Base-by-base conservation (phyloP, 495 filamentous ascomycete species). In the Aspergillus steynii region DNA sequence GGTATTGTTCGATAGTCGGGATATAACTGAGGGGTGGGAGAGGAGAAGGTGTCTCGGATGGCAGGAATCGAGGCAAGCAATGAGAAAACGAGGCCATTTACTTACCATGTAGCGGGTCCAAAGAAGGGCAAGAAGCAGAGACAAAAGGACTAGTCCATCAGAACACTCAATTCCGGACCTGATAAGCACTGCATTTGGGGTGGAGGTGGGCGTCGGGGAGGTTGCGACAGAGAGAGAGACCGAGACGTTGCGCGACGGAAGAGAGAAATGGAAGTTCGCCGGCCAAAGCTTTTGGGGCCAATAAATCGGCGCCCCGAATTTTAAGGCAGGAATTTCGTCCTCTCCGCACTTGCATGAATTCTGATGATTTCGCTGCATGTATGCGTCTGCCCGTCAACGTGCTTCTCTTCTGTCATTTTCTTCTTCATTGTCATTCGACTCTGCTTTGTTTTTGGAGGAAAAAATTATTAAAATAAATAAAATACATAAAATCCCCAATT, bases 121-220 rank as follows among this genome's bases (percentile, higher is more conserved):
- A 65, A 69, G 67, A 69, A 71, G 66, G 62, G 60, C 65, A 66
- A 67, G 67, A 63, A 67, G 67, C 66, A 63, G 66, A 66, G 66
- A 64, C 66, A 63, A 66, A 63, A 54, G 12, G 49, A 62, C 63
- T 71, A 69, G 69, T 64, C 63, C 69, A 67, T 63, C 62, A 71
- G 64, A 65, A 64, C 61, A 55, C 53, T 49, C 60, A 62, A 62
- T 63, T 65, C 61, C 61, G 58, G 61, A 61, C 61, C 67, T 52
- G 52, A 60, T 48, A 65, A 27, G 42, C 56, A 57, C 68, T 61
- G 68, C 65, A 66, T 65, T 47, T 60, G 65, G 56, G 50, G 61
- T 45, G 53, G 37, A 42, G 51, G 51, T 46, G 27, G 49, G 29
- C 37, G 54, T 15, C 9, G 56, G 52, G 42, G 65, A 26, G 53